Evolutionary conservation across 495 filamentous ascomycete species (phyloP).

Genomic region (Neurospora sp.): DNA sequence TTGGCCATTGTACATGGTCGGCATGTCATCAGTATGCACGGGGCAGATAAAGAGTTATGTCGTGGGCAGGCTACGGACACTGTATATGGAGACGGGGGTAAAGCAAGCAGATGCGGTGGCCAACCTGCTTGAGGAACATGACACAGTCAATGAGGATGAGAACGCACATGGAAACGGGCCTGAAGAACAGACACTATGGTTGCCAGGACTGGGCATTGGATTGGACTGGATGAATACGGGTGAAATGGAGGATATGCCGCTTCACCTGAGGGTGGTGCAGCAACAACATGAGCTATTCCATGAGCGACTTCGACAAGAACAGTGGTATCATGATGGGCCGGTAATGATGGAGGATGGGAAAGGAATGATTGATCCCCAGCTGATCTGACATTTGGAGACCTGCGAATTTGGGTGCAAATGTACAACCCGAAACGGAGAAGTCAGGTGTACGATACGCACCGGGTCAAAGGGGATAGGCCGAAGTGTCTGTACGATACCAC

Average conservation of each 20-base stretch:
- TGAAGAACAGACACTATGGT: background rate
- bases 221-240: background rate
- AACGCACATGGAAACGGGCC: slow-evolving; percentile 1
- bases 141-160: slow-evolving; percentile 2
- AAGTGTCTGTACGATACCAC: background rate
- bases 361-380: background rate
- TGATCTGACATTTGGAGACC: background rate
- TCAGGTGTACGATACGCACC: background rate
- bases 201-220: background rate
- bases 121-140: slow-evolving; percentile 20
- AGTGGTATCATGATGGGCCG: background rate
- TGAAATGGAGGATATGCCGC: background rate
- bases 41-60: slow-evolving; percentile 18
- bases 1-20: slow-evolving; percentile 28
- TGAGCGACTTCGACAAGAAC: background rate
- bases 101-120: slow-evolving; percentile 25
- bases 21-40: slow-evolving; percentile 26
- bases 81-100: slow-evolving; percentile 25
- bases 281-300: background rate
- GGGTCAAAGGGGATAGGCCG: background rate
- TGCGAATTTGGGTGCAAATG: background rate
- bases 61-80: slow-evolving; percentile 18
- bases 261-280: background rate
- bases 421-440: no score
- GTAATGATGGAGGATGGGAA: background rate